A percentile compares a stretch with the other conserved stretches of the same genome.
phyloP scores from a whole-genome alignment of 2,329 filamentous ascomycete species.

The Neobulgaria alba region DNA sequence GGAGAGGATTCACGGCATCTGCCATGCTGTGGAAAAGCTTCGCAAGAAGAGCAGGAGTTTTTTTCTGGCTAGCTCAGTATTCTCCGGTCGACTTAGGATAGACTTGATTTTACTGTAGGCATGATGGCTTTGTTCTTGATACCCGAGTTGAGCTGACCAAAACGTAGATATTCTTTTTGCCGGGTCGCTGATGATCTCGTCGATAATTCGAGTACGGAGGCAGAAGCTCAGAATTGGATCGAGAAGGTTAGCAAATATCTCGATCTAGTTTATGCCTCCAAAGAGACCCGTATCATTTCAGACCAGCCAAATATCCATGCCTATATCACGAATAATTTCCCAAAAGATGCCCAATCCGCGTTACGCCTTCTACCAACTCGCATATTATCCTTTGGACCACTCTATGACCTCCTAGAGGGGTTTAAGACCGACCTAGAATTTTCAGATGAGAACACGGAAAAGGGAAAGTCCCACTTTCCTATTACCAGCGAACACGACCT shows the following conservation, averaged over 20 bases:
- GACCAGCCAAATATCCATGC: slow-evolving; percentile 12
- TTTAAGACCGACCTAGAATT: slow-evolving; percentile 63
- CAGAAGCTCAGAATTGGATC: slow-evolving; percentile 50
- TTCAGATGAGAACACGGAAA: slow-evolving; percentile 13
- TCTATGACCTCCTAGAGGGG: slow-evolving; percentile 57
- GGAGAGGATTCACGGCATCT: slow-evolving; percentile 46
- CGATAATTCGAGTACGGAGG: slow-evolving; percentile 47
- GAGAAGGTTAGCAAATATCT: slow-evolving; percentile 49
- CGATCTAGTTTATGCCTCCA: slow-evolving; percentile 39
- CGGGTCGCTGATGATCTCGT: slow-evolving; percentile 66
- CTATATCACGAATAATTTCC: slow-evolving; percentile 23
- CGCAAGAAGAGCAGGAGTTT: slow-evolving; percentile 63
- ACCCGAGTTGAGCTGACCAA: slow-evolving; percentile 9
- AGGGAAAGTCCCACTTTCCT: slow-evolving; percentile 34
- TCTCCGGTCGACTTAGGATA: slow-evolving; percentile 57
- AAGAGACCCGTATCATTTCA: slow-evolving; percentile 21
- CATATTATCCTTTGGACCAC: slow-evolving; percentile 47
- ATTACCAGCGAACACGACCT: slow-evolving; percentile 52
- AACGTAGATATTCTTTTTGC: slow-evolving; percentile 60
- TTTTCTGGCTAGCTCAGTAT: slow-evolving; percentile 62
- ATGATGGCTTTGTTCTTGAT: too few relatives aligned
- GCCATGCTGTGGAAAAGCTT: slow-evolving; percentile 49
- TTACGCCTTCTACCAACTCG: slow-evolving; percentile 49
- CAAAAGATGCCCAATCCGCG: slow-evolving; percentile 32
- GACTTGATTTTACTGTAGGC: slow-evolving; percentile 56